These are phyloP conservation scores for Ogataea sp. DNA, from an alignment of 805 yeast species.

Conservation along the genomic window DNA sequence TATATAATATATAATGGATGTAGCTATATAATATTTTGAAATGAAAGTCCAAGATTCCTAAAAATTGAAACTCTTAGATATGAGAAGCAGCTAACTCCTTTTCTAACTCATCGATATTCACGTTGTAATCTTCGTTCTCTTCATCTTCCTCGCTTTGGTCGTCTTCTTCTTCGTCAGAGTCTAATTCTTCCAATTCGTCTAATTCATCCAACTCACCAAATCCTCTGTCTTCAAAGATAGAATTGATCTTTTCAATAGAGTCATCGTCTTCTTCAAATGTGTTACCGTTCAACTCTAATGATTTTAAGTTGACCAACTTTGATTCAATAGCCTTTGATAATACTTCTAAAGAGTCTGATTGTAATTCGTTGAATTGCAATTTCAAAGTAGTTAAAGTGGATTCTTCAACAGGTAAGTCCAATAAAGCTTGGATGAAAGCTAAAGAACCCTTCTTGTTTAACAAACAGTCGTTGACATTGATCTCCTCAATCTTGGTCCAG, in stretches of 20 bases:
- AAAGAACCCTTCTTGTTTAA: conserved; percentile 73
- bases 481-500: conserved; percentile 68
- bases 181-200: conserved; percentile 86
- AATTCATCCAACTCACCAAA: conserved; percentile 83
- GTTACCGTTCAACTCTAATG: conserved; percentile 88
- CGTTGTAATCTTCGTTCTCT: conserved; percentile 38
- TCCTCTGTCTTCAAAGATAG: conserved; percentile 63
- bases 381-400: conserved; percentile 49
- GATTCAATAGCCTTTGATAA: conserved; percentile 46
- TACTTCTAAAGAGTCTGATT: conserved; percentile 51
- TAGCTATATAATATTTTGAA: not conserved
- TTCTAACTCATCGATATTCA: conserved; percentile 38
- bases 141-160: conserved; percentile 51
- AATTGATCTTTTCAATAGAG: conserved; percentile 49
- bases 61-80: conserved; percentile 10
- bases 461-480: conserved; percentile 85
- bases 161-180: conserved; percentile 62
- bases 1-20: not conserved
- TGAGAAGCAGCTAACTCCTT: conserved; percentile 39
- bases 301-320: conserved; percentile 51
- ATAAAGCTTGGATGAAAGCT: conserved; percentile 41
- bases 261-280: conserved; percentile 84
- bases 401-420: conserved; percentile 23
- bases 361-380: conserved; percentile 86
- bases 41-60: too few relatives aligned